Evolutionary conservation across 2,329 filamentous ascomycete species (phyloP).

Genomic region (Mycosphaerella sp.): DNA sequence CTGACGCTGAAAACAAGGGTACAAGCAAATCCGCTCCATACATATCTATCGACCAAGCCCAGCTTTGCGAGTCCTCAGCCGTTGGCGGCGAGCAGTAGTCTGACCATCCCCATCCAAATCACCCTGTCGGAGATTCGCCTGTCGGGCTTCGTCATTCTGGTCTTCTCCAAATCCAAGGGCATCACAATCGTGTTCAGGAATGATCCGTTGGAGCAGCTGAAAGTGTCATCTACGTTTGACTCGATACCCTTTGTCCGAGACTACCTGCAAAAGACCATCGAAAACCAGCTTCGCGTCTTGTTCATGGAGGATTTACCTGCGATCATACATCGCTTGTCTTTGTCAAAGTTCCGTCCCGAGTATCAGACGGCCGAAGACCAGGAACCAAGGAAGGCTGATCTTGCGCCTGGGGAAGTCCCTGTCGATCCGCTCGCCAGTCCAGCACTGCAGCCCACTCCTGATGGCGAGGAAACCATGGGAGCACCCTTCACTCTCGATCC

Average conservation of each 20-base stretch:
- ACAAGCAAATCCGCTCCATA: slow-evolving; percentile 95
- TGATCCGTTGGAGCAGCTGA: slow-evolving; percentile 93
- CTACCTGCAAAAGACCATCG: slow-evolving; percentile 93
- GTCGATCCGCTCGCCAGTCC: slow-evolving; percentile 35
- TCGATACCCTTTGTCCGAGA: slow-evolving; percentile 97
- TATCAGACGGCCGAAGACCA: slow-evolving; percentile 60
- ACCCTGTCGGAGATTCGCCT: slow-evolving; percentile 92
- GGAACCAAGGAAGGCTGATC: slow-evolving; percentile 45
- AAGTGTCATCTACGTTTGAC: slow-evolving; percentile 98
- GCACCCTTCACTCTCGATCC: slow-evolving; percentile 73
- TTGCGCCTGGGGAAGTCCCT: slow-evolving; percentile 17
- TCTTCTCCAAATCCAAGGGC: slow-evolving; percentile 96
- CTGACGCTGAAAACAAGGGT: slow-evolving; percentile 92
- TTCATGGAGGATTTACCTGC: slow-evolving; percentile 98
- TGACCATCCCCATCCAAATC: slow-evolving; percentile 97
- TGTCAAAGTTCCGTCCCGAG: slow-evolving; percentile 85
- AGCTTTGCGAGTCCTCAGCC: slow-evolving; percentile 89
- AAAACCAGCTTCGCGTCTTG: slow-evolving; percentile 80
- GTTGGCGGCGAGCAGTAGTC: slow-evolving; percentile 78
- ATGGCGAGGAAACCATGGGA: slow-evolving; percentile 60
- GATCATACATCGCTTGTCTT: slow-evolving; percentile 87
- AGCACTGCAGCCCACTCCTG: slow-evolving; percentile 58
- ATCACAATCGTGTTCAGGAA: slow-evolving; percentile 96
- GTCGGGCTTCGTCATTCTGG: slow-evolving; percentile 93
- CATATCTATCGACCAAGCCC: slow-evolving; percentile 85